Percentiles rank a stretch among this genome's conserved stretches.
These are phyloP conservation scores for Gypsophila paniculata DNA, from an alignment of 179 eudicot species.

Conservation along the genomic window DNA sequence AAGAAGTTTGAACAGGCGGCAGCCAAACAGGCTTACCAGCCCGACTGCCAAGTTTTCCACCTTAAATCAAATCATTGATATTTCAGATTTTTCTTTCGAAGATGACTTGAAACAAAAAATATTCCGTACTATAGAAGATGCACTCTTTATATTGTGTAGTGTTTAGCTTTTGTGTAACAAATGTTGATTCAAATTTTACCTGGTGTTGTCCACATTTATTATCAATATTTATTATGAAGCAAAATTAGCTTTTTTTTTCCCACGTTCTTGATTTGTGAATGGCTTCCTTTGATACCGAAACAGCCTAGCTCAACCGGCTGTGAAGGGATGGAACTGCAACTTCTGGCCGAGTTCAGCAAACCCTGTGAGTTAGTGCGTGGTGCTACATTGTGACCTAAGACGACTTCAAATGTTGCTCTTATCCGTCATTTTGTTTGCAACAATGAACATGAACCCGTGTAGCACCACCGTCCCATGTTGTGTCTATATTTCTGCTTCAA, in stretches of 20 bases:
- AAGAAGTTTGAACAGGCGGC: constrained; percentile 93
- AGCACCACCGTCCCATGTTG: not conserved
- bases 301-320: not conserved
- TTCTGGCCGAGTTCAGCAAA: too few relatives aligned
- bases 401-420: not conserved
- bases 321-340: not conserved
- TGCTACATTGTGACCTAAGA: not conserved
- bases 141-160: constrained; percentile 28
- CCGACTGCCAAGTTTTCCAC: constrained; percentile 81
- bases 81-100: constrained; percentile 1
- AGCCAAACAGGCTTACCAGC: constrained; percentile 47
- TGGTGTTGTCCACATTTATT: constrained; percentile 13
- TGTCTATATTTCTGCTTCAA: not conserved
- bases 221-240: constrained; percentile 11
- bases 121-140: constrained; percentile 13
- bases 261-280: not conserved
- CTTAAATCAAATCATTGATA: constrained; percentile 55
- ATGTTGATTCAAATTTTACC: constrained; percentile 25
- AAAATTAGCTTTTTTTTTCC: not conserved
- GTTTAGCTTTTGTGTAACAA: constrained; percentile 25
- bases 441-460: not conserved
- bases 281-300: not conserved
- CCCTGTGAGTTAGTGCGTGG: too few relatives aligned
- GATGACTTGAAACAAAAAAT: too few relatives aligned
- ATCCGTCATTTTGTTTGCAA: not conserved